phyloP scores from a whole-genome alignment of 306 rosid species.

The Psophocarpus tetragonolobus region DNA sequence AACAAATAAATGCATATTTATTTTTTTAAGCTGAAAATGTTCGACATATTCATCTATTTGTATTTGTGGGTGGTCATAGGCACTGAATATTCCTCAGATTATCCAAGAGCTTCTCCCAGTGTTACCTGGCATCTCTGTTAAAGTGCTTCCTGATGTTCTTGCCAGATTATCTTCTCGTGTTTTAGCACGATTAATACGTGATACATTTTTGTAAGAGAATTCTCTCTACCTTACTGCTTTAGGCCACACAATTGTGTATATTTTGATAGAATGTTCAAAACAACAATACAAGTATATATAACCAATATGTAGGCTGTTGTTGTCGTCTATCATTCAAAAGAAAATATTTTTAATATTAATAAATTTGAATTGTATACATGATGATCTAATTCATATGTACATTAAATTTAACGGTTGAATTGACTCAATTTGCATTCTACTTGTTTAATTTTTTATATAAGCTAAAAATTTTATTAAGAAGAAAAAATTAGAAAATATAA shows the following conservation, averaged over 20 bases:
- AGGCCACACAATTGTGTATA: slow-evolving; percentile 47
- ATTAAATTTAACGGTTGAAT: too few relatives aligned
- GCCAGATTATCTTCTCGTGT: slow-evolving; percentile 88
- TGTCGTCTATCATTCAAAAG: neutral
- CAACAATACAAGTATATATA: neutral
- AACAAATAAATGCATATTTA: neutral
- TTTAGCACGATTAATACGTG: slow-evolving; percentile 81
- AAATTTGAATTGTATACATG: neutral
- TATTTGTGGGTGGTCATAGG: slow-evolving; percentile 49
- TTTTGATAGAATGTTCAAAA: slow-evolving; percentile 25
- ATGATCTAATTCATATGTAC: too few relatives aligned
- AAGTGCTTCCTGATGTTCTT: slow-evolving; percentile 80
- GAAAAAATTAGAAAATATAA: too few relatives aligned
- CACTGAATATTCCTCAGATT: slow-evolving; percentile 56
- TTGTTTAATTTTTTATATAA: too few relatives aligned
- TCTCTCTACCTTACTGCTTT: neutral
- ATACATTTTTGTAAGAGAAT: slow-evolving; percentile 60
- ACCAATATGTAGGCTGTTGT: neutral
- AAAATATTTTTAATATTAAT: neutral
- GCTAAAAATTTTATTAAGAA: too few relatives aligned
- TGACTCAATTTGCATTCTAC: too few relatives aligned
- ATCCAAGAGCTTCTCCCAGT: slow-evolving; percentile 86
- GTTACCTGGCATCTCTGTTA: slow-evolving; percentile 79
- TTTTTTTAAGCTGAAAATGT: neutral
- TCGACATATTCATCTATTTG: neutral